Evolutionary conservation across 1,139 yeast species (phyloP), one percentile per base, ranked within the genome.

Genomic region (Candida pseudoviswanathii): DNA sequence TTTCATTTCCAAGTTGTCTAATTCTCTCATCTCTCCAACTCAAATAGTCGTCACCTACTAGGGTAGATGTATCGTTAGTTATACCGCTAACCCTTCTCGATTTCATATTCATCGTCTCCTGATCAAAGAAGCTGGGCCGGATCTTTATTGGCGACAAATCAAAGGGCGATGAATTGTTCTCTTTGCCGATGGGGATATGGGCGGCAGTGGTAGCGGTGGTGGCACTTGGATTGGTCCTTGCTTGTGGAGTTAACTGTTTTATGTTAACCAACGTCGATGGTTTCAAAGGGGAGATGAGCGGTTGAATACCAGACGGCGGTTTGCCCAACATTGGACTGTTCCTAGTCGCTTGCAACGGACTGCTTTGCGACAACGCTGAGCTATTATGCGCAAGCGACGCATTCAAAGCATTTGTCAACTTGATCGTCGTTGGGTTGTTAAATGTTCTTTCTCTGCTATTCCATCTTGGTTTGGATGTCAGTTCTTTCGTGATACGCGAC

Each of bases 1-100:
- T 43, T 9, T 41, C 21, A 8, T 45, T 49, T 43, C 67, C 71
- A 29, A 73, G 59, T 58, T 68, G 73, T 49, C 63, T 65, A 34
- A 75, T 70, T 51, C 65, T 63, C 51, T 73, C 78, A 29, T 67
- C 67, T 50, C 78, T 61, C 81, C 81, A 76, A 10, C 58, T 58
- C 47, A 68, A 67, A 54, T 74, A 75, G 41, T 75, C 80, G 41
- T 73, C 78, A 4, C 77, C 77, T 24, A 71, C 61, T 32, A 75
- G 62, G 1, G 77, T 70, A 1, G 79, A 72, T 44, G 71, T 71
- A 43, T 74, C 75, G 44, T 67, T 57, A 31, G 67, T 67, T 16
- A 58, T 58, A 7, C 60, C 50, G 50, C 70, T 67, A 11, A 57
- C 46, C 43, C 62, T 56, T 5, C 47, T 46, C 22, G 27, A 41